These are phyloP conservation scores for Brassica hybrid DNA, from an alignment of 441 rosid species.

Conservation along the genomic window DNA sequence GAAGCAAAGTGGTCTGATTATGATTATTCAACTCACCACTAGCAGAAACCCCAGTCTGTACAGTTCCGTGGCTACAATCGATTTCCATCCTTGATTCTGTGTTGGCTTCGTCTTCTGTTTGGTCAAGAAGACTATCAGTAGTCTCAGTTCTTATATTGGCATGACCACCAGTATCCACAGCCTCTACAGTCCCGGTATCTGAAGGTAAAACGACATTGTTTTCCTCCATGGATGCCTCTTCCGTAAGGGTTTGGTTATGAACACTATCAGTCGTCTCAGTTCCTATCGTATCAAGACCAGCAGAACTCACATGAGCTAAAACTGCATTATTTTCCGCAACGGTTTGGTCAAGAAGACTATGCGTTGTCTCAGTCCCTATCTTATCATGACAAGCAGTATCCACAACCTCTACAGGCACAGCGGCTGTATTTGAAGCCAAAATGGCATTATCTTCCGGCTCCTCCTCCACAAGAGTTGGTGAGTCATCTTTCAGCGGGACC, in stretches of 20 bases:
- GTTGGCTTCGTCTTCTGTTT: constrained; percentile 43
- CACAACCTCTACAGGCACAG: constrained; percentile 42
- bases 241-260: constrained; percentile 29
- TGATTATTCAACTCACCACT: constrained; percentile 45
- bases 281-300: constrained; percentile 43
- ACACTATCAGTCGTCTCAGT: constrained; percentile 39
- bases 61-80: constrained; percentile 37
- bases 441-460: constrained; percentile 45
- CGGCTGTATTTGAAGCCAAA: constrained; percentile 41
- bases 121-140: constrained; percentile 46
- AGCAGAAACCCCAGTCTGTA: constrained; percentile 35
- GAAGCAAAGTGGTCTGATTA: constrained; percentile 44
- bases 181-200: constrained; percentile 43
- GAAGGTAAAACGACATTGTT: constrained; percentile 43
- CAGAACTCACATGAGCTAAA: constrained; percentile 38
- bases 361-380: constrained; percentile 12
- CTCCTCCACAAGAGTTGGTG: constrained; percentile 44
- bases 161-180: constrained; percentile 39
- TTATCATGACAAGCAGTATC: not conserved
- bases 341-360: constrained; percentile 36
- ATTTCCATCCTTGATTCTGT: constrained; percentile 49
- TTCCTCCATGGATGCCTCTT: constrained; percentile 50
- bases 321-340: constrained; percentile 42
- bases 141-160: constrained; percentile 40
- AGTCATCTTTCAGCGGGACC: constrained; percentile 50